Conservation (phyloP, 345 rosid species). For the Gossypium anomalum region DNA sequence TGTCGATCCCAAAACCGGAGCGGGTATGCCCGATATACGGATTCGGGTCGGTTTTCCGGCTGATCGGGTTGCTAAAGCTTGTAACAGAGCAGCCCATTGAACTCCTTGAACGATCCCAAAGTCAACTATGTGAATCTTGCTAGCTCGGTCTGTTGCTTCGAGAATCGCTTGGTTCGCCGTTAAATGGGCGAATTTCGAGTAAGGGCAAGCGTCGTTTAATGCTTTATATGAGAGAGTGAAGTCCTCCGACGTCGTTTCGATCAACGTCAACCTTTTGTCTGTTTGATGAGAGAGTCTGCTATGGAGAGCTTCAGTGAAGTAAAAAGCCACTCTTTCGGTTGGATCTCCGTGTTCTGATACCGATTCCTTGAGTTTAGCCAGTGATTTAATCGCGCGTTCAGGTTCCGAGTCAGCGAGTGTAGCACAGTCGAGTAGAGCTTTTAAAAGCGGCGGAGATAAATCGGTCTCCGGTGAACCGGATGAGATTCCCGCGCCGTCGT, state of each 20-base stretch:
- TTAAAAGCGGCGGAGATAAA: slow-evolving; percentile 43
- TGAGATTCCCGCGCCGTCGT: slow-evolving; percentile 21
- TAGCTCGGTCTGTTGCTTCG: slow-evolving; percentile 66
- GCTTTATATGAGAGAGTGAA: slow-evolving; percentile 63
- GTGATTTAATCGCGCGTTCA: slow-evolving; percentile 41
- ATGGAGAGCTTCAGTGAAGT: slow-evolving; percentile 69
- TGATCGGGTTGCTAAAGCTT: slow-evolving; percentile 79
- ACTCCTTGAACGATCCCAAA: slow-evolving; percentile 90
- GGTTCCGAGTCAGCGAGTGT: slow-evolving; percentile 56
- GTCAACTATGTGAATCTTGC: slow-evolving; percentile 84
- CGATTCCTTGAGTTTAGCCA: slow-evolving; percentile 46
- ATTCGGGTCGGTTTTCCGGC: slow-evolving; percentile 62
- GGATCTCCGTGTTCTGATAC: slow-evolving; percentile 69
- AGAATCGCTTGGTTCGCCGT: slow-evolving; percentile 94
- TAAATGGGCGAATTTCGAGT: slow-evolving; percentile 81
- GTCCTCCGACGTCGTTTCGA: slow-evolving; percentile 45
- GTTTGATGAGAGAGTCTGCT: slow-evolving; percentile 34
- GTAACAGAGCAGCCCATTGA: slow-evolving; percentile 90
- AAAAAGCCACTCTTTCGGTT: slow-evolving; percentile 62
- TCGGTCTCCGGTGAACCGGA: slow-evolving; percentile 38
- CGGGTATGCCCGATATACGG: slow-evolving; percentile 89
- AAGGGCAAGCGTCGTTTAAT: slow-evolving; percentile 85
- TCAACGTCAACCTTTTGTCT: slow-evolving; percentile 17
- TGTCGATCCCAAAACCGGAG: slow-evolving; percentile 61
- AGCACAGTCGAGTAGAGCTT: slow-evolving; percentile 60